Conservation (phyloP, 768 basidiomycete genomes). For the Chlorophyllum brunneum region DNA sequence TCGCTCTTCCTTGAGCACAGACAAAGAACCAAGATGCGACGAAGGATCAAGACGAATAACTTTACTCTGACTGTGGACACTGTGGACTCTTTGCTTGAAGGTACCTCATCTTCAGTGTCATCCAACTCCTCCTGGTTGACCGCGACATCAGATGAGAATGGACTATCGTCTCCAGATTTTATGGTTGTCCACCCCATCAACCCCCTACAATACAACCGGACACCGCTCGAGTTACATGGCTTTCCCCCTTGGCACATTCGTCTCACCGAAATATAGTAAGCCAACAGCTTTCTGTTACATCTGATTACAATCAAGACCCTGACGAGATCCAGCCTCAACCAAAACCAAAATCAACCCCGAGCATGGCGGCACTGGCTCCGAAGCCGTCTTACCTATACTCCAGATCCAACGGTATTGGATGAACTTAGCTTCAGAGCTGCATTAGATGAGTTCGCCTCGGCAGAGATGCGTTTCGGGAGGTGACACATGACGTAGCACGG, state of each 20-base stretch:
- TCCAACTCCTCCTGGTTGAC: slow-evolving; percentile 1
- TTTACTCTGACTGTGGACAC: slow-evolving; percentile 40
- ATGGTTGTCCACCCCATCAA: slow-evolving; percentile 67
- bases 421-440: slow-evolving; percentile 64
- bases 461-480: slow-evolving; percentile 79
- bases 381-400: slow-evolving; percentile 5
- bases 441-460: slow-evolving; percentile 66
- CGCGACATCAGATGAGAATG: slow-evolving; percentile 38
- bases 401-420: slow-evolving; percentile 31
- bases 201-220: slow-evolving; percentile 28
- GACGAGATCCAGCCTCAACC: slow-evolving; percentile 25
- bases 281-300: slow-evolving; percentile 6
- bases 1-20: slow-evolving; percentile 34
- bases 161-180: slow-evolving; percentile 67
- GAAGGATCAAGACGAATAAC: slow-evolving; percentile 16
- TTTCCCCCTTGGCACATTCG: slow-evolving; percentile 88
- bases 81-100: slow-evolving; percentile 54
- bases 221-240: slow-evolving; percentile 64
- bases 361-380: slow-evolving; percentile 10
- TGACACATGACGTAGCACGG: slow-evolving; percentile 24
- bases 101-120: slow-evolving; percentile 29
- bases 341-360: slow-evolving; percentile 6
- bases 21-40: slow-evolving; percentile 18
- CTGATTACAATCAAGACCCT: not conserved
- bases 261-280: slow-evolving; percentile 78